Percentiles rank a stretch among this genome's conserved stretches.
Conservation (phyloP, 2,329 filamentous ascomycete genomes). For the Penicillium verrucosum region DNA sequence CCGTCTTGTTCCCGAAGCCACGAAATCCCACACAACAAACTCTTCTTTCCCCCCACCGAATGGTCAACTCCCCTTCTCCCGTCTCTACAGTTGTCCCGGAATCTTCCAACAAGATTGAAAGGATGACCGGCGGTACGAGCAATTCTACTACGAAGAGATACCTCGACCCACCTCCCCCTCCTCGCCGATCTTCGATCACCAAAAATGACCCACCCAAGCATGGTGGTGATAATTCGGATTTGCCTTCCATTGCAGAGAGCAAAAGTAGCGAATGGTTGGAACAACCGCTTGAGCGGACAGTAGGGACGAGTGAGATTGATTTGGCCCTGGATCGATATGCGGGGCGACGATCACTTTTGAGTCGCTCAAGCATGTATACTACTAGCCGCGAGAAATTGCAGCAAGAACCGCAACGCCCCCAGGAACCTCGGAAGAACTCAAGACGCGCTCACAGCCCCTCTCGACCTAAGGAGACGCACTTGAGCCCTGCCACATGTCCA, state of each 20-base stretch:
- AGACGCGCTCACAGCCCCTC: slow-evolving; percentile 24
- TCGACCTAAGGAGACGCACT: slow-evolving; percentile 26
- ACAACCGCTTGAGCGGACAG: slow-evolving; percentile 28
- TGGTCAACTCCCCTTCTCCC: slow-evolving; percentile 41
- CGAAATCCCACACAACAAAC: slow-evolving; percentile 27
- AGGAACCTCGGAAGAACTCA: slow-evolving; percentile 16
- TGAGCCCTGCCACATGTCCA: slow-evolving; percentile 22
- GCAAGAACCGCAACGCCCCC: slow-evolving; percentile 17
- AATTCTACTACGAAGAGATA: slow-evolving; percentile 25
- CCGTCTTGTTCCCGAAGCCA: slow-evolving; percentile 43
- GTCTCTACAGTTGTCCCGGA: slow-evolving; percentile 36
- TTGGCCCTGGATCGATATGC: slow-evolving; percentile 31
- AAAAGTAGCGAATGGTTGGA: slow-evolving; percentile 24
- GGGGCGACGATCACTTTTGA: slow-evolving; percentile 23
- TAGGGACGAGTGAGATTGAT: slow-evolving; percentile 35
- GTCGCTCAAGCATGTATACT: slow-evolving; percentile 24
- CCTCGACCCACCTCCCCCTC: slow-evolving; percentile 27
- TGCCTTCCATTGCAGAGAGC: slow-evolving; percentile 19
- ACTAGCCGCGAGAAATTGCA: slow-evolving; percentile 24
- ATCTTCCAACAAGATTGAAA: slow-evolving; percentile 24
- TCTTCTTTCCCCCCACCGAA: slow-evolving; percentile 42
- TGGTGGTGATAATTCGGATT: slow-evolving; percentile 15
- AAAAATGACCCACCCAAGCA: slow-evolving; percentile 13
- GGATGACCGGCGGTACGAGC: slow-evolving; percentile 16
- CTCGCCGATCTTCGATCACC: slow-evolving; percentile 9